Percentiles rank a stretch among this genome's conserved stretches.
These are phyloP conservation scores for Paramecium bursaria DNA, from an alignment of 73 alveolate species.

Conservation along the genomic window DNA sequence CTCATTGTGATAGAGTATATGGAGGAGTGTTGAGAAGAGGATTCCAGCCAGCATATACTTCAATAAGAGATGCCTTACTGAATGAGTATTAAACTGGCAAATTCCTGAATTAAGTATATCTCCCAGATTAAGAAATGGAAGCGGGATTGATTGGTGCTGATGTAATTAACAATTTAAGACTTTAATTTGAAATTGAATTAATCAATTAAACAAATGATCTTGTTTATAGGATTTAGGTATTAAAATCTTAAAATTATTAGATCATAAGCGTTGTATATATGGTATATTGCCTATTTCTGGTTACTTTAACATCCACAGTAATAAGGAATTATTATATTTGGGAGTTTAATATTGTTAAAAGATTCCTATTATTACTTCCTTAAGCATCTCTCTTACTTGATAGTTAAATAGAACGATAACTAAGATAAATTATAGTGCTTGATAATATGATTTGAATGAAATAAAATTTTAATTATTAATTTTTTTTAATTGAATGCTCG, in stretches of 20 bases:
- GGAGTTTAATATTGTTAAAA: constrained; percentile 40
- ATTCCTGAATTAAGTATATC: not conserved
- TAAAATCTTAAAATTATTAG: not conserved
- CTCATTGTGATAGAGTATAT: constrained; percentile 34
- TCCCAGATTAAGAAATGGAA: constrained; percentile 1
- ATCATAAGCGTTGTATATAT: constrained; percentile 19
- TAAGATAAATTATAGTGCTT: constrained; percentile 35
- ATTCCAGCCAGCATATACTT: not conserved
- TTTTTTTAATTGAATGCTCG: no score
- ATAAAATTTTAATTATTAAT: no score
- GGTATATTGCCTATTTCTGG: not conserved
- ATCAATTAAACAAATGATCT: constrained; percentile 7
- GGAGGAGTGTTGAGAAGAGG: constrained; percentile 57
- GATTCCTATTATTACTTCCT: constrained; percentile 7
- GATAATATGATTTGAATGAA: constrained; percentile 35
- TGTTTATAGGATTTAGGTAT: not conserved
- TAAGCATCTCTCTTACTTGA: constrained; percentile 42
- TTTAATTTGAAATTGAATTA: not conserved
- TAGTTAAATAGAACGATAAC: constrained; percentile 2
- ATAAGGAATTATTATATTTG: not conserved
- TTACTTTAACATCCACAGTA: not conserved
- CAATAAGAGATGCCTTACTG: not conserved
- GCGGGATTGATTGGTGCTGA: constrained; percentile 36
- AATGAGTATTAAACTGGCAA: not conserved
- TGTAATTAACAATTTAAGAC: not conserved